These are phyloP conservation scores for Tetragonia tetragonoides DNA, from an alignment of 148 eudicot species.

Conservation along the genomic window DNA sequence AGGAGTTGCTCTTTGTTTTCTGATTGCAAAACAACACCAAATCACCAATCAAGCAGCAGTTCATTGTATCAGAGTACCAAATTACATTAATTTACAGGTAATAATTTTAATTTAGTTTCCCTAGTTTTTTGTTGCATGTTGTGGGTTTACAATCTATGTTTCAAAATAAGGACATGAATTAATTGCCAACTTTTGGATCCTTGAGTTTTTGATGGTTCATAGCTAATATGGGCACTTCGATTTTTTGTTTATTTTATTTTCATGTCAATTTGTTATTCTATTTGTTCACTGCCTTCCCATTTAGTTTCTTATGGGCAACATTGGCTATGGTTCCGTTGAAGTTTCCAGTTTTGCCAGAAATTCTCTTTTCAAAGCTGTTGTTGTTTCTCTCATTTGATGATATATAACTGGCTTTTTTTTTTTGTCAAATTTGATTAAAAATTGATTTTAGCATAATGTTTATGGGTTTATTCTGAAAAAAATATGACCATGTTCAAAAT, in stretches of 20 bases:
- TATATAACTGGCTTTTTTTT: no score
- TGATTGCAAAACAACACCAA: not conserved
- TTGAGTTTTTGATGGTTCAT: no score
- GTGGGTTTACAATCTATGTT: not conserved
- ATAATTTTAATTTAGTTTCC: not conserved
- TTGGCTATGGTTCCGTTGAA: not conserved
- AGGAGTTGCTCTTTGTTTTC: not conserved
- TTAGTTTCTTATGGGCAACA: not conserved
- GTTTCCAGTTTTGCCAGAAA: not conserved
- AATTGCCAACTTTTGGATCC: no score
- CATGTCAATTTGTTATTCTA: not conserved
- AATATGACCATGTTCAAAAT: not conserved
- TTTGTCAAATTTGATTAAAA: no score
- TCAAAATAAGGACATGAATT: not conserved
- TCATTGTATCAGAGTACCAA: not conserved
- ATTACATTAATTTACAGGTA: not conserved
- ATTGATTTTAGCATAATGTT: not conserved
- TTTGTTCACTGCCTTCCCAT: not conserved
- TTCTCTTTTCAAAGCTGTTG: no score
- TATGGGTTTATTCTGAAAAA: not conserved
- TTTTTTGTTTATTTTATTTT: not conserved
- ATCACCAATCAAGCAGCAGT: not conserved
- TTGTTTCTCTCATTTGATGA: no score
- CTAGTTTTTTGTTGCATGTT: not conserved
- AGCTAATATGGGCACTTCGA: no score